These are phyloP conservation scores for Cicer bijugum DNA, from an alignment of 306 rosid species.

Conservation along the genomic window DNA sequence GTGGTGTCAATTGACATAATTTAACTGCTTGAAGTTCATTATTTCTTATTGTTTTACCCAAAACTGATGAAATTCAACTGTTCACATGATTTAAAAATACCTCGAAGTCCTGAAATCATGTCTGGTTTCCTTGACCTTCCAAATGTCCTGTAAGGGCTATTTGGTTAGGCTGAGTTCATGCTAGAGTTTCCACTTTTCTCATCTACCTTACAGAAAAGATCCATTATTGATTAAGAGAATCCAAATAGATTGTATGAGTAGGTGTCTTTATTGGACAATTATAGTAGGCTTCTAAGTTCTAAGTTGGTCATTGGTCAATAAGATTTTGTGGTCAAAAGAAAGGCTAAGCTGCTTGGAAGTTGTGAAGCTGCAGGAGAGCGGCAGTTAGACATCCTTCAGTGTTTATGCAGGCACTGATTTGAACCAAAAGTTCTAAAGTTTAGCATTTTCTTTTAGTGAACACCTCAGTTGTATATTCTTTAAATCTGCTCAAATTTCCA, in stretches of 20 bases:
- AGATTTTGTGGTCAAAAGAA: background rate
- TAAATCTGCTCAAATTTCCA: background rate
- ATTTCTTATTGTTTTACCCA: background rate
- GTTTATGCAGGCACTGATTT: background rate
- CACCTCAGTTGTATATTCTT: background rate
- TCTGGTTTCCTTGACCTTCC: conserved; percentile 2
- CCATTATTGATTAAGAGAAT: background rate
- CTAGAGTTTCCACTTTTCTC: background rate
- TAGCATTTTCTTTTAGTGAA: background rate
- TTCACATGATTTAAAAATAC: background rate
- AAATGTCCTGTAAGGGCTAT: background rate
- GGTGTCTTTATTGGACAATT: background rate
- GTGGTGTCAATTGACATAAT: conserved; percentile 7
- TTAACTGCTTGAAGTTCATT: background rate
- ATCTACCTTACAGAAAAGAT: background rate
- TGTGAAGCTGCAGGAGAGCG: conserved; percentile 24
- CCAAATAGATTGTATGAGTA: background rate
- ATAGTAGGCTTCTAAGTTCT: background rate
- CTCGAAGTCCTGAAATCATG: background rate
- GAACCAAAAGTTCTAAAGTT: background rate
- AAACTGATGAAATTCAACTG: conserved; percentile 1
- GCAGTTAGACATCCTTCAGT: background rate
- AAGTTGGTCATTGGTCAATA: background rate
- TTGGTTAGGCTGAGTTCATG: background rate
- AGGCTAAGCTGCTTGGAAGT: background rate